Conservation (phyloP, 129 eudicot genomes). For the Flaveria brownii region DNA sequence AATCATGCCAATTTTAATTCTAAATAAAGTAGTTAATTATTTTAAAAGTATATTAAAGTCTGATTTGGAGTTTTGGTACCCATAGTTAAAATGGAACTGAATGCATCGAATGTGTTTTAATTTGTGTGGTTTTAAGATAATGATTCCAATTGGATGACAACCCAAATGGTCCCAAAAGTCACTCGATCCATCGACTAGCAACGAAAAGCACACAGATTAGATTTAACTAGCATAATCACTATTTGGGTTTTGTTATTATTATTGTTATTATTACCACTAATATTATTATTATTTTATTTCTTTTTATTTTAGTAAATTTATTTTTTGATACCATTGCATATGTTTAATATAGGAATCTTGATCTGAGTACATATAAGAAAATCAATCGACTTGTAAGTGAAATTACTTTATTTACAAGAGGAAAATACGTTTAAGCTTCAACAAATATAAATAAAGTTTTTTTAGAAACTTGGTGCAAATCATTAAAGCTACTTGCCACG, state of each 20-base stretch:
- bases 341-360: too few species aligned
- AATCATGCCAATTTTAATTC: background rate
- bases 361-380: too few species aligned
- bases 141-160: constrained; percentile 37
- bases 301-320: too few species aligned
- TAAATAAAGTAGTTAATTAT: constrained; percentile 9
- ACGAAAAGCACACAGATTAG: constrained; percentile 6
- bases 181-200: constrained; percentile 30
- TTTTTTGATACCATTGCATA: too few species aligned
- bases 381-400: too few species aligned
- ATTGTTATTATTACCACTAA: background rate
- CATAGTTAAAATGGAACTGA: constrained; percentile 29
- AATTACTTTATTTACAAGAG: too few species aligned
- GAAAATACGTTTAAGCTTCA: too few species aligned
- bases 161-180: constrained; percentile 34
- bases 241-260: background rate
- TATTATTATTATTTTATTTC: too few species aligned
- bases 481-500: too few species aligned
- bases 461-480: too few species aligned
- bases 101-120: constrained; percentile 37
- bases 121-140: constrained; percentile 34
- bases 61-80: constrained; percentile 5
- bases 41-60: background rate
- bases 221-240: background rate
- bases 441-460: too few species aligned